phyloP scores from a whole-genome alignment of 2,329 filamentous ascomycete genomes.

The Talaromyces sp. region DNA sequence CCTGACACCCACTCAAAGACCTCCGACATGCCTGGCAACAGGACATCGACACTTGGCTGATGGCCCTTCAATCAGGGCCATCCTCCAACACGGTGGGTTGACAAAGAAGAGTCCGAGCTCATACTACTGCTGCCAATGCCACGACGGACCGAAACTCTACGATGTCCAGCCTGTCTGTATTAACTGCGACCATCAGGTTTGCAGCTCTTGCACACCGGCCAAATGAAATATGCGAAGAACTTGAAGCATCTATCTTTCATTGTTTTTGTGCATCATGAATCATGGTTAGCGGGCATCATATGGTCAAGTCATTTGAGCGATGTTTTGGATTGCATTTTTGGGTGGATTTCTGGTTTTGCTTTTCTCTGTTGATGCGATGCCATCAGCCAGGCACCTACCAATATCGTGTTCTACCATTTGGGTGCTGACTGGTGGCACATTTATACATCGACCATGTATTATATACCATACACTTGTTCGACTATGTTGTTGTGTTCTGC shows the following conservation, averaged over 20 bases:
- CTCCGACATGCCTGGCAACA: neutral
- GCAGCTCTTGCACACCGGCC: slow-evolving; percentile 25
- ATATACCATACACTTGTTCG: neutral
- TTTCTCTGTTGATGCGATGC: neutral
- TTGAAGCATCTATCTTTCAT: neutral
- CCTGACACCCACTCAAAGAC: neutral
- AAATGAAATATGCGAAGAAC: neutral
- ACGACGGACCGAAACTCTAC: slow-evolving; percentile 40
- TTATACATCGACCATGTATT: neutral
- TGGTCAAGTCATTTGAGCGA: neutral
- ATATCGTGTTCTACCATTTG: neutral
- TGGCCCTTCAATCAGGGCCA: neutral
- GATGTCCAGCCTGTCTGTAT: slow-evolving; percentile 33
- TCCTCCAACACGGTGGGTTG: slow-evolving; percentile 9
- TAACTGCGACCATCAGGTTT: slow-evolving; percentile 32
- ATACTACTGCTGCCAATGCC: slow-evolving; percentile 38
- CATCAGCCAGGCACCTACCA: neutral
- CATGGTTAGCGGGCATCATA: neutral
- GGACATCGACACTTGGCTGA: neutral
- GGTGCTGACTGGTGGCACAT: neutral
- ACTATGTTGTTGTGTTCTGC: neutral
- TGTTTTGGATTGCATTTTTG: neutral
- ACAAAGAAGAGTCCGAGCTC: slow-evolving; percentile 16
- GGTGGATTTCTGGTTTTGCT: neutral
- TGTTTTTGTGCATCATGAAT: neutral